phyloP scores from a whole-genome alignment of 2,329 filamentous ascomycete genomes.

The Alternaria brassicicola region DNA sequence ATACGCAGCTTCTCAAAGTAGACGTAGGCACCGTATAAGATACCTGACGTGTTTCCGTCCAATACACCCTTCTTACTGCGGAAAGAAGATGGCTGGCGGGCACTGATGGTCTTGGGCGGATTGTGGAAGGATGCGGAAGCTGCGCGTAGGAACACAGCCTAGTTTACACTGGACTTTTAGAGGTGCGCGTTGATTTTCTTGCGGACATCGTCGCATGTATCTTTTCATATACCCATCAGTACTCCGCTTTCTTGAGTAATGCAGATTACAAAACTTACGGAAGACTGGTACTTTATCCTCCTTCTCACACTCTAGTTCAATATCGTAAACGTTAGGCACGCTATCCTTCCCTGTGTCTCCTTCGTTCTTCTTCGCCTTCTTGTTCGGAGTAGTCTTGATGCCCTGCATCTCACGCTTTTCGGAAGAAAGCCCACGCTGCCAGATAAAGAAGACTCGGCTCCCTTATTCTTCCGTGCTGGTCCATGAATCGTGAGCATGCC shows the following conservation, averaged over 20 bases:
- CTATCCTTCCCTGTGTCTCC: constrained; percentile 24
- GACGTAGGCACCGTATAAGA: constrained; percentile 63
- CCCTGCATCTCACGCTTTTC: constrained; percentile 58
- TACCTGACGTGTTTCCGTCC: constrained; percentile 56
- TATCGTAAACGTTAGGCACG: constrained; percentile 40
- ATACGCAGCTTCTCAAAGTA: constrained; percentile 66
- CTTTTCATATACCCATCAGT: constrained; percentile 4
- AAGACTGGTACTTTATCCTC: constrained; percentile 56
- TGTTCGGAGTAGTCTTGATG: constrained; percentile 40
- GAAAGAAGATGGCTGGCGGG: constrained; percentile 58
- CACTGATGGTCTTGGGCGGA: constrained; percentile 48
- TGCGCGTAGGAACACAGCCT: constrained; percentile 59
- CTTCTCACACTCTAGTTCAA: constrained; percentile 58
- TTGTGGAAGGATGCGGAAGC: constrained; percentile 53
- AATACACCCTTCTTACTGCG: constrained; percentile 57
- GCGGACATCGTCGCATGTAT: constrained; percentile 64
- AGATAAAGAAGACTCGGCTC: constrained; percentile 34
- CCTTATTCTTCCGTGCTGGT: constrained; percentile 51
- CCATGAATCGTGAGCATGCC: constrained; percentile 57
- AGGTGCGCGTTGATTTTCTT: constrained; percentile 62
- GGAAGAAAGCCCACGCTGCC: constrained; percentile 52
- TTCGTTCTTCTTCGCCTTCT: constrained; percentile 4
- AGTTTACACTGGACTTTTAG: constrained; percentile 55
- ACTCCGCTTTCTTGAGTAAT: too few relatives aligned
- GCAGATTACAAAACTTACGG: constrained; percentile 30